Evolutionary conservation across 306 rosid species (phyloP), one percentile per base, ranked within the genome.

Genomic region (Dryas octopetala): DNA sequence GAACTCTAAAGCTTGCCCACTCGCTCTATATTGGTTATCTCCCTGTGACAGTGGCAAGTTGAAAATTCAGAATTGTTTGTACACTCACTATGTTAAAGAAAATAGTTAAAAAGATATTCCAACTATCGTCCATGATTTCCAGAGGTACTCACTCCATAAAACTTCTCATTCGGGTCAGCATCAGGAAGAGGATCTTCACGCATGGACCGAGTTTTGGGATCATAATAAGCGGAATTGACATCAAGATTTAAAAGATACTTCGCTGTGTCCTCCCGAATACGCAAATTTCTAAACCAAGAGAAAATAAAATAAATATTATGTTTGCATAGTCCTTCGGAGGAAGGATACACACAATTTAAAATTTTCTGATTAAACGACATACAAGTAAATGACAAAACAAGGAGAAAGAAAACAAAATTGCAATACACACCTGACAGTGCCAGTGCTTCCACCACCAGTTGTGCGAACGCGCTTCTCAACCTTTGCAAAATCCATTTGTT

Each of bases 401-500:
- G 67, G 51, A 64, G 48, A 46, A 17, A 71, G 7, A 51, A 75
- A 26, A 48, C 46, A 47, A 57, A 48, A 40, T 70, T 16, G 19
- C 64, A 7, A 54, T 41, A 67, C 75, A 19, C 45, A 84, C 96
- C 87, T 88, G 19, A 88, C 89, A 79, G 91, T 84, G 79, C 92
- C 87, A 4, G 92, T 86, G 80, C 85, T 86, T n/a, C 91, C 91
- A 77, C 96, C 89, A 65, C 89, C 87, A 4, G 89, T 88, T 1
- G 93, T 88, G 5, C 89, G 68, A 5, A 90, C 91, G 75, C 85
- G 83, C 71, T 88, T 90, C 70, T 90, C 89, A 83, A 88, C 93
- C 86, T 88, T 90, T 2, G 91, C 91, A 78, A 86, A 88, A 75
- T 88, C 88, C 88, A 88, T 76, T 40, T 86, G 87, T 64, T 88